A percentile compares a stretch with the other conserved stretches of the same genome.
Evolutionary conservation across 2,329 filamentous ascomycete species (phyloP).

Genomic region (Rhynchosporium agropyri): DNA sequence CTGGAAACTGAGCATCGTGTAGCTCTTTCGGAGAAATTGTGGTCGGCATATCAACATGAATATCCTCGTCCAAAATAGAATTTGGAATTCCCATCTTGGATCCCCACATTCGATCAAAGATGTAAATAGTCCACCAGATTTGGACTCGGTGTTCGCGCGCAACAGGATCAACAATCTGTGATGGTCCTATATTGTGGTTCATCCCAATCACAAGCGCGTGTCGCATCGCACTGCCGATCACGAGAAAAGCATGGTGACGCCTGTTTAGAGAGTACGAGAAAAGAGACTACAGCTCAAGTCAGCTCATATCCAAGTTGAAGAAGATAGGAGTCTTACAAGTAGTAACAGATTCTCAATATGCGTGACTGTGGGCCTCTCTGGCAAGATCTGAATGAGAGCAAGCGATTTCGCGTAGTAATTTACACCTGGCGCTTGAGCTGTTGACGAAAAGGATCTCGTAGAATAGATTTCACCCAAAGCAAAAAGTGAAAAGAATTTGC

Average conservation of each 20-base stretch:
- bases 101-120: constrained; percentile 47
- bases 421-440: constrained; percentile 48
- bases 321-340: constrained; percentile 43
- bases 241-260: constrained; percentile 48
- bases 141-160: constrained; percentile 45
- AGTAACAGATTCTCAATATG: constrained; percentile 49
- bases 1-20: constrained; percentile 42
- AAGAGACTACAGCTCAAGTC: constrained; percentile 43
- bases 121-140: constrained; percentile 49
- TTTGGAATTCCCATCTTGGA: constrained; percentile 46
- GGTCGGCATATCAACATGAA: constrained; percentile 47
- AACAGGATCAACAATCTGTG: constrained; percentile 42
- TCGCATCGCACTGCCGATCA: constrained; percentile 50
- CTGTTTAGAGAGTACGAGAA: constrained; percentile 51
- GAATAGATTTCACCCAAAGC: constrained; percentile 52
- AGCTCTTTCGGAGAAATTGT: constrained; percentile 39
- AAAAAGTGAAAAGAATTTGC: constrained; percentile 50
- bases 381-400: constrained; percentile 45
- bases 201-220: constrained; percentile 45
- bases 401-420: constrained; percentile 48
- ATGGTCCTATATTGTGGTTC: constrained; percentile 47
- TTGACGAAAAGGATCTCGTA: constrained; percentile 42
- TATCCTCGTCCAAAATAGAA: constrained; percentile 46
- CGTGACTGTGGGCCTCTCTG: constrained; percentile 49
- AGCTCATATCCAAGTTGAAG: not conserved